Evolutionary conservation across 2,329 filamentous ascomycete genomes (phyloP).

Genomic region (Penicillium sclerotiorum): DNA sequence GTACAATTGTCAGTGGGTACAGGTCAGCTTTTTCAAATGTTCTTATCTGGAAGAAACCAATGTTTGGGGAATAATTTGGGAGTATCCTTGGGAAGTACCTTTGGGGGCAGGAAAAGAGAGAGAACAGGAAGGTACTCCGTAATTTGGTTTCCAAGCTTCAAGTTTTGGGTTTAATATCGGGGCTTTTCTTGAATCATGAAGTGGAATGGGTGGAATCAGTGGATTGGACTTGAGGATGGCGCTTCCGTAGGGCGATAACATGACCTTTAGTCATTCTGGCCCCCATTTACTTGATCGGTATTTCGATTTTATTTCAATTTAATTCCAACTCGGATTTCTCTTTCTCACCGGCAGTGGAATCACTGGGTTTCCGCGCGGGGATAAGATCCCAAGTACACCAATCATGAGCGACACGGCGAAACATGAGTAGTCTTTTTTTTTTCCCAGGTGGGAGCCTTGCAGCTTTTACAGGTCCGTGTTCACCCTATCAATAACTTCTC

Average conservation of each 20-base stretch:
- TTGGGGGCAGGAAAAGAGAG: neutral
- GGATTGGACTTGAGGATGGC: too few relatives aligned
- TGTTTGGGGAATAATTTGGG: too few relatives aligned
- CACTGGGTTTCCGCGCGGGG: constrained; percentile 29
- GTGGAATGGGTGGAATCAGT: too few relatives aligned
- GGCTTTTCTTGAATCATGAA: too few relatives aligned
- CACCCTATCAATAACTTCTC: constrained; percentile 16
- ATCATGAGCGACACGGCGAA: constrained; percentile 21
- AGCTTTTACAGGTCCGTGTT: constrained; percentile 23
- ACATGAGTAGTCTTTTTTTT: constrained; percentile 23
- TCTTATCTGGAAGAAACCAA: neutral
- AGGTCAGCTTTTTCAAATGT: neutral
- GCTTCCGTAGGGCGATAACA: too few relatives aligned
- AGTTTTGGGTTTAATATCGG: too few relatives aligned
- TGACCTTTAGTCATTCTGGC: neutral
- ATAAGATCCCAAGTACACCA: constrained; percentile 26
- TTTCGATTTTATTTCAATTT: neutral
- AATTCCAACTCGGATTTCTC: constrained; percentile 6
- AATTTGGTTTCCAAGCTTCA: too few relatives aligned
- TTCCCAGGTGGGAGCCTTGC: constrained; percentile 36
- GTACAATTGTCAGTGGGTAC: neutral
- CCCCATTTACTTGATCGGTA: constrained; percentile 4
- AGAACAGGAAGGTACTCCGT: too few relatives aligned
- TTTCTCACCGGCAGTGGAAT: constrained; percentile 30
- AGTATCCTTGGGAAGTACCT: too few relatives aligned